Evolutionary conservation across 306 rosid species (phyloP).

Genomic region (Rosa rugosa): DNA sequence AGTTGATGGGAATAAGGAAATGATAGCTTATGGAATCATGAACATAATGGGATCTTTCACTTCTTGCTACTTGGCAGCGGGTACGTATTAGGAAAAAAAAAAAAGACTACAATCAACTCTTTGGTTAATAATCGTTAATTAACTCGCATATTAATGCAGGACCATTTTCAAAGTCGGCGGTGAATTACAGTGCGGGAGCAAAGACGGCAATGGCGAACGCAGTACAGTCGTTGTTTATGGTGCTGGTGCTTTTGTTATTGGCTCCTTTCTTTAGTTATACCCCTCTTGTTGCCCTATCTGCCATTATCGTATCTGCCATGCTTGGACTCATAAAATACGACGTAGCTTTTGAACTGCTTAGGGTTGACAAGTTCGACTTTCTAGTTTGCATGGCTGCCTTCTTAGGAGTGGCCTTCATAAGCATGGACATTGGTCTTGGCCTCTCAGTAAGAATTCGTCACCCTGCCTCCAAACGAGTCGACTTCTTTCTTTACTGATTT

Average conservation of each 20-base stretch:
- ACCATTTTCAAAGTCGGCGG: slow-evolving; percentile 95
- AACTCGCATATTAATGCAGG: slow-evolving; percentile 42
- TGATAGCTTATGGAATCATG: slow-evolving; percentile 88
- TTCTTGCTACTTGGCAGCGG: slow-evolving; percentile 94
- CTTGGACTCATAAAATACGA: slow-evolving; percentile 59
- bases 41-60: slow-evolving; percentile 74
- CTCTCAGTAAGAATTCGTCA: slow-evolving; percentile 53
- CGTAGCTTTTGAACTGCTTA: slow-evolving; percentile 49
- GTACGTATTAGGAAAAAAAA: slow-evolving; percentile 24
- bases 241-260: slow-evolving; percentile 52
- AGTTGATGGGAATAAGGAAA: slow-evolving; percentile 92
- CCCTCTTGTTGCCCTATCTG: slow-evolving; percentile 77
- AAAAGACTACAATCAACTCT: background rate
- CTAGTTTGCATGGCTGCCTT: slow-evolving; percentile 66
- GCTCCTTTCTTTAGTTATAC: slow-evolving; percentile 84
- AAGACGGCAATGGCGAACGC: slow-evolving; percentile 65
- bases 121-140: background rate
- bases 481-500: too few relatives aligned
- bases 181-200: slow-evolving; percentile 79
- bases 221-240: slow-evolving; percentile 55
- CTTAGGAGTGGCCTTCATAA: slow-evolving; percentile 51
- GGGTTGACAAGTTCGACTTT: slow-evolving; percentile 85
- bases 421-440: slow-evolving; percentile 72
- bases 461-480: background rate
- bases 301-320: slow-evolving; percentile 84